Conservation (phyloP, 2,329 filamentous ascomycete species). For the Xylaria sp. region DNA sequence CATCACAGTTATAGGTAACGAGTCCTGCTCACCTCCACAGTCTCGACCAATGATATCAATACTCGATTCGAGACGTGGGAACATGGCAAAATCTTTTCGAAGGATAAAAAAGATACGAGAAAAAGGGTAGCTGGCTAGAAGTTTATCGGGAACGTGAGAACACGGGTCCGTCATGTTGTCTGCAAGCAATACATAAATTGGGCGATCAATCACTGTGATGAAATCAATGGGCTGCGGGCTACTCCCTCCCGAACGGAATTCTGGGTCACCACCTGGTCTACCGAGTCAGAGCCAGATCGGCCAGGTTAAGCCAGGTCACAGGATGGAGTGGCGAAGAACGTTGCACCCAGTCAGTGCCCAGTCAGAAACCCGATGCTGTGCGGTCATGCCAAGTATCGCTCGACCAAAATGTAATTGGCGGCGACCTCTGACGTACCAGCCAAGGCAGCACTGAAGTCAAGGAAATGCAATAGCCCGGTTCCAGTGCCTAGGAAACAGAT, state of each 20-base stretch:
- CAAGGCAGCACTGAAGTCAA: no score
- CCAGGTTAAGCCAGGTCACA: no score
- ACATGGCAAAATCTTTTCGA: no score
- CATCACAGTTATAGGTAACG: not conserved
- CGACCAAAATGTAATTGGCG: slow-evolving; percentile 1
- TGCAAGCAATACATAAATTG: not conserved
- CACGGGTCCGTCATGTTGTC: not conserved
- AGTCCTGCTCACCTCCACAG: no score
- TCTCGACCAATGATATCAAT: no score
- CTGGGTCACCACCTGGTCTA: not conserved
- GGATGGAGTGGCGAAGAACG: slow-evolving; percentile 9
- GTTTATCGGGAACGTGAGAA: not conserved
- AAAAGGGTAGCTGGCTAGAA: not conserved
- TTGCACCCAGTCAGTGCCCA: no score
- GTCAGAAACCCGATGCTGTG: not conserved
- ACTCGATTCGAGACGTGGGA: not conserved
- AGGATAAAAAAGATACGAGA: no score
- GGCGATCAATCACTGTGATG: slow-evolving; percentile 3
- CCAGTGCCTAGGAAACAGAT: slow-evolving; percentile 6
- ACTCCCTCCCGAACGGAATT: not conserved
- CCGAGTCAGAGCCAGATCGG: not conserved
- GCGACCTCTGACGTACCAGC: not conserved
- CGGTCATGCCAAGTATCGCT: not conserved
- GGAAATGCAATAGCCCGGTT: not conserved
- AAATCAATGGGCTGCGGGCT: not conserved